Evolutionary conservation across 306 rosid species (phyloP).

Genomic region (barrel medic (Medicago truncatula)): DNA sequence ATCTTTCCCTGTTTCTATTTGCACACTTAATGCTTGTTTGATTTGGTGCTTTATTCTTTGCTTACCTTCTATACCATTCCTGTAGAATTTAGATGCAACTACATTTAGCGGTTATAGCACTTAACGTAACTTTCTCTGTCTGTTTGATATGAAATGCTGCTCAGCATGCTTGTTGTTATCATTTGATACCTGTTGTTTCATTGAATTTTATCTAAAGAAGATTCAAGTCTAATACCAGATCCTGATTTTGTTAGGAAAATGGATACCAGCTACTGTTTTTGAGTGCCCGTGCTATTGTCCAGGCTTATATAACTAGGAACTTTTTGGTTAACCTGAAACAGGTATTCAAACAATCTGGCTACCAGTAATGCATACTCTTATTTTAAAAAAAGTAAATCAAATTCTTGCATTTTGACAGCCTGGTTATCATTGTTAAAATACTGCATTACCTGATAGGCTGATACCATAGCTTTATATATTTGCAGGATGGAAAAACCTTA

Average conservation of each 20-base stretch:
- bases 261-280: constrained; percentile 96
- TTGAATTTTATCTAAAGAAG: constrained; percentile 28
- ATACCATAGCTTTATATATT: constrained; percentile 27
- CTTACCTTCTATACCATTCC: neutral
- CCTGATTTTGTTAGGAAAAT: constrained; percentile 70
- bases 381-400: neutral
- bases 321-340: constrained; percentile 80
- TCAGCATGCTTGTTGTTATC: constrained; percentile 24
- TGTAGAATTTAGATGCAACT: constrained; percentile 1
- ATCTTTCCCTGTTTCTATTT: neutral
- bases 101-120: constrained; percentile 2
- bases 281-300: constrained; percentile 98
- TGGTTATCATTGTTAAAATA: constrained; percentile 27
- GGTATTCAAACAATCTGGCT: constrained; percentile 51
- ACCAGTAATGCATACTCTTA: constrained; percentile 16
- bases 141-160: constrained; percentile 7
- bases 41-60: constrained; percentile 3
- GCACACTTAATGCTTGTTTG: neutral
- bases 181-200: neutral
- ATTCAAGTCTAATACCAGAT: constrained; percentile 41
- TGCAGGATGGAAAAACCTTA: constrained; percentile 87
- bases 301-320: constrained; percentile 90
- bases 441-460: constrained; percentile 32
- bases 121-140: neutral
- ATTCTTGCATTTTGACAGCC: constrained; percentile 30